These are phyloP conservation scores for Apophysomyces variabilis DNA, from an alignment of 371 early-diverging fungal genomes.

Conservation along the genomic window DNA sequence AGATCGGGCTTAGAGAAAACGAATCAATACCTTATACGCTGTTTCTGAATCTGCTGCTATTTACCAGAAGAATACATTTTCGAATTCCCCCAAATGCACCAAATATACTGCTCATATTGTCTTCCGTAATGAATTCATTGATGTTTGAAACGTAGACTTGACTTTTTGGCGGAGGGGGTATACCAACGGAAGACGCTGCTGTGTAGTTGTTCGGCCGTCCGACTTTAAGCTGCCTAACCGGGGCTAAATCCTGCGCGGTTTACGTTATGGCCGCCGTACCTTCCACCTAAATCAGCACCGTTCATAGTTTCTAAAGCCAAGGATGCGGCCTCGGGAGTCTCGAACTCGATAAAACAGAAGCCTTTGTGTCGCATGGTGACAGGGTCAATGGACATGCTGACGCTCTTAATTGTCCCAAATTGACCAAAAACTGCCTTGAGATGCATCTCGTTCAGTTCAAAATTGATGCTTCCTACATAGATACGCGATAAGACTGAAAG, in stretches of 20 bases:
- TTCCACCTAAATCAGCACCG: conserved; percentile 42
- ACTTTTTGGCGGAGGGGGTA: conserved; percentile 57
- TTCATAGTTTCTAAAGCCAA: conserved; percentile 67
- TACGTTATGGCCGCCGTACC: conserved; percentile 22
- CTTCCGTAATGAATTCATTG: conserved; percentile 70
- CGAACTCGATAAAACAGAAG: conserved; percentile 87
- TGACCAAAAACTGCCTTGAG: conserved; percentile 72
- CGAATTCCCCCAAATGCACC: conserved; percentile 75
- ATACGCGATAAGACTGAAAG: conserved; percentile 70
- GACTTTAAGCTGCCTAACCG: conserved; percentile 37
- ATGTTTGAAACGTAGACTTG: conserved; percentile 83
- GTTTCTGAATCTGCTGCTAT: conserved; percentile 1
- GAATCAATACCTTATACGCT: neutral
- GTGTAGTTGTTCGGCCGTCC: conserved; percentile 46
- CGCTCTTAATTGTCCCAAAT: conserved; percentile 73
- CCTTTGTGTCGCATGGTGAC: conserved; percentile 80
- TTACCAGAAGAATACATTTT: conserved; percentile 66
- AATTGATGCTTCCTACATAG: conserved; percentile 84
- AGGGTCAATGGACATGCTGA: conserved; percentile 78
- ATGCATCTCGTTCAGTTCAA: conserved; percentile 77
- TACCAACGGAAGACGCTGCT: conserved; percentile 30
- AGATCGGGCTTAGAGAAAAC: conserved; percentile 52
- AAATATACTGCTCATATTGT: conserved; percentile 71
- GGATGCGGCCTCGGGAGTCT: conserved; percentile 80
- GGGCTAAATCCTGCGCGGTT: conserved; percentile 13